Evolutionary conservation across 2,329 filamentous ascomycete species (phyloP).

Genomic region (Didymella lethalis): DNA sequence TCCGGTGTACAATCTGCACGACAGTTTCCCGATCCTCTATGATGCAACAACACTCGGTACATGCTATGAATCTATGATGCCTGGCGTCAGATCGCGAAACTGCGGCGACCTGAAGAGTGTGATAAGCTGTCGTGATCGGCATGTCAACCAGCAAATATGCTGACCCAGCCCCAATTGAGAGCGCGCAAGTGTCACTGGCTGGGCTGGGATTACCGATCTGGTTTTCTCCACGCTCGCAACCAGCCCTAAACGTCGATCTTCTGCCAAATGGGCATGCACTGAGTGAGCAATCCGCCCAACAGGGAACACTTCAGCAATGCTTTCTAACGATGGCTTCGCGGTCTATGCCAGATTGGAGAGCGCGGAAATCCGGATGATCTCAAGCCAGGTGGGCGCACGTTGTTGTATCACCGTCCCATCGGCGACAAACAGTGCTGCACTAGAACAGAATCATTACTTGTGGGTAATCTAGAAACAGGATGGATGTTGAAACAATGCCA

Average conservation of each 20-base stretch:
- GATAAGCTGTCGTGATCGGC: constrained; percentile 23
- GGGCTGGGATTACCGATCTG: constrained; percentile 24
- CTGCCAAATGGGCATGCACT: constrained; percentile 22
- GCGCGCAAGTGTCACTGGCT: constrained; percentile 27
- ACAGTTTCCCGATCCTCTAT: constrained; percentile 3
- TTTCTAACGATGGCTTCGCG: constrained; percentile 13
- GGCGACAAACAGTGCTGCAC: constrained; percentile 3
- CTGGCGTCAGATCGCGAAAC: constrained; percentile 1
- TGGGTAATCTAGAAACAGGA: constrained; percentile 19
- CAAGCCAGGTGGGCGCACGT: constrained; percentile 4
- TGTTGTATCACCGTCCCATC: constrained; percentile 13
- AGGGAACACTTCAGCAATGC: constrained; percentile 18
- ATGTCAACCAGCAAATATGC: constrained; percentile 12
- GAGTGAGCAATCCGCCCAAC: constrained; percentile 23
- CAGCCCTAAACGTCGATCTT: constrained; percentile 32
- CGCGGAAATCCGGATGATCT: constrained; percentile 10
- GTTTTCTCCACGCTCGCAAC: constrained; percentile 29
- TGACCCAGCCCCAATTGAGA: constrained; percentile 23
- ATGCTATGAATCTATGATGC: not conserved
- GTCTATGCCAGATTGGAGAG: constrained; percentile 20
- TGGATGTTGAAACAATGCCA: constrained; percentile 24
- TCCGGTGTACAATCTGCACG: constrained; percentile 2
- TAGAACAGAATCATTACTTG: constrained; percentile 7
- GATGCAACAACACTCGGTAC: constrained; percentile 4
- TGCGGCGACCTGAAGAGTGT: constrained; percentile 24